These are phyloP conservation scores for Cucurbita moschata DNA, from an alignment of 306 rosid genomes.

Conservation along the genomic window DNA sequence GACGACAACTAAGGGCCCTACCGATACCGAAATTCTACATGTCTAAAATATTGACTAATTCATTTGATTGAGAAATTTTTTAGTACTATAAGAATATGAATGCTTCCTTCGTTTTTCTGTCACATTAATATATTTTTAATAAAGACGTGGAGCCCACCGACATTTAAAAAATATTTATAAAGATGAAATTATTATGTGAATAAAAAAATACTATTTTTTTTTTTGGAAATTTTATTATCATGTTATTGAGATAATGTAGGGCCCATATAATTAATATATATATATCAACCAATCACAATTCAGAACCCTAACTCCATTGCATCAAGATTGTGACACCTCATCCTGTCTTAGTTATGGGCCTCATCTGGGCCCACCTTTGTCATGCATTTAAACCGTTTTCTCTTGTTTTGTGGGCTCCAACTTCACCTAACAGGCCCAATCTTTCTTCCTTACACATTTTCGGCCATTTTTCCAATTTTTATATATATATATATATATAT, in stretches of 20 bases:
- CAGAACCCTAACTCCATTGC: not conserved
- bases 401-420: constrained; percentile 12
- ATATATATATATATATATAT: not conserved
- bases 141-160: too few species aligned
- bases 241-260: too few species aligned
- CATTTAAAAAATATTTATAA: too few species aligned
- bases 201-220: too few species aligned
- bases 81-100: too few species aligned
- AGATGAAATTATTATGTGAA: too few species aligned
- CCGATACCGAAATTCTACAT: not conserved
- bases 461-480: not conserved
- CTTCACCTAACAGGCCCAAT: constrained; percentile 14
- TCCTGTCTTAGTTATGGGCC: not conserved
- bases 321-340: constrained; percentile 8
- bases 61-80: not conserved
- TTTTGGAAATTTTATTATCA: too few species aligned
- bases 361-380: not conserved
- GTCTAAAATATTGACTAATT: not conserved
- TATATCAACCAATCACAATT: not conserved
- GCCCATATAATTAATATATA: too few species aligned
- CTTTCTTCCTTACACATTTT: not conserved
- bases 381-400: not conserved
- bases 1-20: not conserved
- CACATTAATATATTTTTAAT: too few species aligned
- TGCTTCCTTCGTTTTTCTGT: too few species aligned